Evolutionary conservation across 352 stramenopile genomes (phyloP), one percentile per base, ranked within the genome.

Genomic region (Plasmopara halstedii): DNA sequence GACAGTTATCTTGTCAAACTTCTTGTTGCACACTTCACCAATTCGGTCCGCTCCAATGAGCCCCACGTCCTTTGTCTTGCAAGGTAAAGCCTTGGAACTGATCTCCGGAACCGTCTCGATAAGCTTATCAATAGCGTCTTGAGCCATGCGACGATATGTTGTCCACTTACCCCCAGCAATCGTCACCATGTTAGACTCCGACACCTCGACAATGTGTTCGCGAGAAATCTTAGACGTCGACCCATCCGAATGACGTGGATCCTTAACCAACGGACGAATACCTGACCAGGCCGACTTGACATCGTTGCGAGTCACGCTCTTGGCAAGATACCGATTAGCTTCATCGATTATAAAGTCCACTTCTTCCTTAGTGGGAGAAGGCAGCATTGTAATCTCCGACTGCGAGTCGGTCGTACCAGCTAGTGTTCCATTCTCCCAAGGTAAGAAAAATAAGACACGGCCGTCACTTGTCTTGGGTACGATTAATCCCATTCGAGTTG

Each of bases 141-240:
- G 81, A 2, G 94, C 94, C 94, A 98, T 98, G 36, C 88, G 76
- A 33, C 94, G 81, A 64, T 96, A 98, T 31, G 94, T 98, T 6
- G 94, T 98, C 94, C 94, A 98, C 71, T 98, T 98, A 48, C 94
- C 94, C 15, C 94, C 94, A 14, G 92, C 89, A 53, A 98, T 97
- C 31, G 93, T 97, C 23, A 98, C 83, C 60, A 98, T 68, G 56
- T 90, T 82, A 39, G 84, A 94, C 7, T 78, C 51, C 2, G 77
- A 85, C 6, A 97, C 83, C 50, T 97, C 92, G 13, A 98, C 83
- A 14, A 98, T 83, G 68, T 98, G 93, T 46, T 97, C 92, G 23
- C 94, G 90, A 22, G 83, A 96, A 64, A 97, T 94, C 65, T 84
- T 77, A 49, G 79, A 78, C 11, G 89, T 96, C 43, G 88, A 75